These are phyloP conservation scores for Colletotrichum musae DNA, from an alignment of 2,329 filamentous ascomycete genomes.

Conservation along the genomic window DNA sequence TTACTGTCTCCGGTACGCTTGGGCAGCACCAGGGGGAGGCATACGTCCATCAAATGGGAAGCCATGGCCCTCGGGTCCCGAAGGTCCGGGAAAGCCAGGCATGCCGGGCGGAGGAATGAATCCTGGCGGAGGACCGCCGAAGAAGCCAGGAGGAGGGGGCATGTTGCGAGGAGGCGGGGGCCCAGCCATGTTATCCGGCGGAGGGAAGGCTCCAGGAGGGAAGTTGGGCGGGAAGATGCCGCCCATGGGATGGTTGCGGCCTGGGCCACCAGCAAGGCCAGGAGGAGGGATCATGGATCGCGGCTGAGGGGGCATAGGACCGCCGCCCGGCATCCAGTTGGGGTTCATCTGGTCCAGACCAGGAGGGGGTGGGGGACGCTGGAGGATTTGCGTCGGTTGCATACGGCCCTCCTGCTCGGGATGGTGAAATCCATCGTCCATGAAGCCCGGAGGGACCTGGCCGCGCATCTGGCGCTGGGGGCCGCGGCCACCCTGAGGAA, in stretches of 20 bases:
- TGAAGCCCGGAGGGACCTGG: conserved; percentile 65
- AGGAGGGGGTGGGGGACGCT: conserved; percentile 72
- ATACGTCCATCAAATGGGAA: conserved; percentile 71
- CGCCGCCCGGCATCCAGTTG: conserved; percentile 64
- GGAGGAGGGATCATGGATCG: conserved; percentile 72
- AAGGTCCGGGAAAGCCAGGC: conserved; percentile 69
- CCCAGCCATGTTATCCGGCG: conserved; percentile 64
- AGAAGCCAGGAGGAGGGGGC: conserved; percentile 72
- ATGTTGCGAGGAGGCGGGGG: conserved; percentile 66
- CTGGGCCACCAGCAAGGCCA: conserved; percentile 62
- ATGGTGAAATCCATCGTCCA: conserved; percentile 68
- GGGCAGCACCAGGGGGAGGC: conserved; percentile 62
- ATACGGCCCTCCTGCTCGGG: conserved; percentile 64
- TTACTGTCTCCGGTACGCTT: conserved; percentile 56
- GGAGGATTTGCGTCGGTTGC: conserved; percentile 75
- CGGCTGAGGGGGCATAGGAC: conserved; percentile 58
- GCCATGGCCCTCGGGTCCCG: conserved; percentile 61
- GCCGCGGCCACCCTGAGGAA: conserved; percentile 50
- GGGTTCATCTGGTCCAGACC: conserved; percentile 74
- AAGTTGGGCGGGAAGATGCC: conserved; percentile 76
- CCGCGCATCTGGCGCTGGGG: conserved; percentile 59
- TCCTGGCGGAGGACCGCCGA: conserved; percentile 62
- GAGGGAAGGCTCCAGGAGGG: conserved; percentile 63
- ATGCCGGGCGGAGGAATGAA: conserved; percentile 70
- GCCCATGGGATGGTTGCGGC: conserved; percentile 63